These are phyloP conservation scores for Micractinium conductrix DNA, from an alignment of 139 green algal species.

Conservation along the genomic window DNA sequence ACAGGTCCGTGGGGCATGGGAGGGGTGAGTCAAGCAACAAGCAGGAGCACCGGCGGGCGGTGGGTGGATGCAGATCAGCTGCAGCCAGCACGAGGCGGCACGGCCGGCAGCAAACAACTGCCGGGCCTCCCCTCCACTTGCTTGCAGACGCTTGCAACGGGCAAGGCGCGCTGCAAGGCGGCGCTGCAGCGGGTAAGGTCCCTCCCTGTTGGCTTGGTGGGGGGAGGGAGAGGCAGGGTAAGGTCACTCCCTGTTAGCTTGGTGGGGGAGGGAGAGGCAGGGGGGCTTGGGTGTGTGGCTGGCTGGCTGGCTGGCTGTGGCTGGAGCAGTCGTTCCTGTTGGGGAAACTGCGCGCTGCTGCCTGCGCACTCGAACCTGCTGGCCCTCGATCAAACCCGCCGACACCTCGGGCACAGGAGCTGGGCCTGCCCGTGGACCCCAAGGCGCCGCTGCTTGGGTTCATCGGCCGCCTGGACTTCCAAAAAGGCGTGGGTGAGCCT, in stretches of 20 bases:
- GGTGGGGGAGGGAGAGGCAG: background rate
- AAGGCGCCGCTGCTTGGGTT: conserved; percentile 90
- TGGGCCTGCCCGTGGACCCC: conserved; percentile 89
- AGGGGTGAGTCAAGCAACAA: background rate
- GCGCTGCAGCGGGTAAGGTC: conserved; percentile 86
- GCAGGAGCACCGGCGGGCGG: no score
- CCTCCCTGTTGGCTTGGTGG: no score
- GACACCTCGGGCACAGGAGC: no score
- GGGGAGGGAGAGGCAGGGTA: no score
- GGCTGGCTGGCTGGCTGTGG: no score
- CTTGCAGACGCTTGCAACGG: conserved; percentile 43
- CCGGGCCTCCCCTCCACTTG: background rate
- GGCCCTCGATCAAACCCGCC: no score
- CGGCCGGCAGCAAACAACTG: no score
- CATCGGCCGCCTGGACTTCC: conserved; percentile 93
- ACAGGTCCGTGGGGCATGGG: no score
- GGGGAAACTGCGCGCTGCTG: no score
- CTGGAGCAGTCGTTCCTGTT: background rate
- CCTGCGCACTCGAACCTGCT: background rate
- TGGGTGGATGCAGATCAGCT: background rate
- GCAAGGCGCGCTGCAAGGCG: conserved; percentile 89
- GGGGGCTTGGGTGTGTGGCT: background rate
- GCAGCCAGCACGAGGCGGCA: no score
- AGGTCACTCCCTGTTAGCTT: background rate
- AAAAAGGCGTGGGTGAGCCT: conserved; percentile 99